Conservation (phyloP, 2,329 filamentous ascomycete genomes). For the Aspergillus neoniger region DNA sequence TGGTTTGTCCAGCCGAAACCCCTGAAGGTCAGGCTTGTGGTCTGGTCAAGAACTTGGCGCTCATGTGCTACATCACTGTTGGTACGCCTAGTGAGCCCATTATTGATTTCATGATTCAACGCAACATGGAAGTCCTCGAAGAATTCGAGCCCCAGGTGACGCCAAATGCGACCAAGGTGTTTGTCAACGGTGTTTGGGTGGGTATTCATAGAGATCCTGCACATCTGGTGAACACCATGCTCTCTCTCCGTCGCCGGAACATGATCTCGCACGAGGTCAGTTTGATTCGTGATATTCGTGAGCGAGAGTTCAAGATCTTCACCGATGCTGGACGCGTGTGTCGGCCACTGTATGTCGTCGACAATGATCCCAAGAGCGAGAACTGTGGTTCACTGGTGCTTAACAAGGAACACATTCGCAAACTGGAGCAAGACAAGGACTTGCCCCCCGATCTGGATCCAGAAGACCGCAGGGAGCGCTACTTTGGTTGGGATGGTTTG, state of each 20-base stretch:
- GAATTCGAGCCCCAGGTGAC: conserved; percentile 86
- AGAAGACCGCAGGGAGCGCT: conserved; percentile 59
- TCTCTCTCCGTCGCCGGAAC: conserved; percentile 74
- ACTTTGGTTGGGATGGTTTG: conserved; percentile 86
- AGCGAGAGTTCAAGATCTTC: conserved; percentile 97
- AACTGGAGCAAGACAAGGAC: conserved; percentile 72
- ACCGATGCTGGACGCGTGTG: conserved; percentile 95
- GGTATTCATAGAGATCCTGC: conserved; percentile 89
- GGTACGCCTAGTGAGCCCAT: conserved; percentile 89
- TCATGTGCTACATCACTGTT: conserved; percentile 98
- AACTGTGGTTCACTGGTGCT: conserved; percentile 78
- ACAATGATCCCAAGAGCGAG: conserved; percentile 74
- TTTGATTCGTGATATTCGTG: conserved; percentile 91
- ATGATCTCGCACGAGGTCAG: conserved; percentile 91
- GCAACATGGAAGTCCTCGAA: conserved; percentile 94
- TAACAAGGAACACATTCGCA: conserved; percentile 77
- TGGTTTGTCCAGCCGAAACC: conserved; percentile 96
- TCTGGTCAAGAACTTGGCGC: conserved; percentile 92
- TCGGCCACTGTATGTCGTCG: conserved; percentile 88
- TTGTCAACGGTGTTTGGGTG: conserved; percentile 97
- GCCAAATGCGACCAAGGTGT: conserved; percentile 94
- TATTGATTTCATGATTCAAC: conserved; percentile 90
- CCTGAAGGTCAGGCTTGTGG: conserved; percentile 98
- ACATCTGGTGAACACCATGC: conserved; percentile 76
- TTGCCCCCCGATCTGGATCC: conserved; percentile 62